Conservation (phyloP, 768 basidiomycete species). For the Lactifluus subvellereus region DNA sequence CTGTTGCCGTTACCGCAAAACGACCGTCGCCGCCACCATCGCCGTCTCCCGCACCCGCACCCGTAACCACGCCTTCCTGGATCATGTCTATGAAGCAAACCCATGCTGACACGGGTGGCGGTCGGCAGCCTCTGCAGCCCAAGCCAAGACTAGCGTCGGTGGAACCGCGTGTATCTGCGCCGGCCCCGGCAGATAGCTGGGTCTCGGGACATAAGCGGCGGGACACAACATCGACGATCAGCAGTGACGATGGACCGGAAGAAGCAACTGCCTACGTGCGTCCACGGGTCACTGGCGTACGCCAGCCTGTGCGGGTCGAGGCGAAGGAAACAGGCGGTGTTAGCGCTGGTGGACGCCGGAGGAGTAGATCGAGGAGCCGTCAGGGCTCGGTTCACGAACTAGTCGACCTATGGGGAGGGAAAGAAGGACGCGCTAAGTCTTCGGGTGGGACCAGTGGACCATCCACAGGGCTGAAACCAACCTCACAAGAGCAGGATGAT, state of each 20-base stretch:
- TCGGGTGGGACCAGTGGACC: not conserved
- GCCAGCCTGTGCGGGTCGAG: slow-evolving; percentile 9
- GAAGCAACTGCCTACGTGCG: slow-evolving; percentile 30
- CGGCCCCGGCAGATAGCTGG: slow-evolving; percentile 27
- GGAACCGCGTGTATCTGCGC: slow-evolving; percentile 20
- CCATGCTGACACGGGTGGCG: slow-evolving; percentile 5
- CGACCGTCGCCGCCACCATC: slow-evolving; percentile 12
- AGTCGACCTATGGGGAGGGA: slow-evolving; percentile 73
- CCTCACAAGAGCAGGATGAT: slow-evolving; percentile 10
- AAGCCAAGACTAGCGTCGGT: slow-evolving; percentile 17
- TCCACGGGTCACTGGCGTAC: not conserved
- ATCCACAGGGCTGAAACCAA: not conserved
- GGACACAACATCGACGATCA: slow-evolving; percentile 44
- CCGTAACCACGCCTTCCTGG: slow-evolving; percentile 2
- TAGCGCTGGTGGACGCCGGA: slow-evolving; percentile 26
- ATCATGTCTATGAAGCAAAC: slow-evolving; percentile 4
- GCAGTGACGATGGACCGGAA: slow-evolving; percentile 52
- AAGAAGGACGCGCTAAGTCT: slow-evolving; percentile 21
- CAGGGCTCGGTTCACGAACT: slow-evolving; percentile 83
- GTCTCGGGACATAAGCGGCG: slow-evolving; percentile 23
- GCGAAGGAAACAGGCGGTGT: slow-evolving; percentile 20
- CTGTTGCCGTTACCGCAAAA: slow-evolving; percentile 16
- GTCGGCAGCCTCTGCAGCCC: slow-evolving; percentile 13
- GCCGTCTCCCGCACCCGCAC: slow-evolving; percentile 9
- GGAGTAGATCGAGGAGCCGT: slow-evolving; percentile 44